phyloP scores from a whole-genome alignment of 306 rosid species.

The Dalbergia oliveri region DNA sequence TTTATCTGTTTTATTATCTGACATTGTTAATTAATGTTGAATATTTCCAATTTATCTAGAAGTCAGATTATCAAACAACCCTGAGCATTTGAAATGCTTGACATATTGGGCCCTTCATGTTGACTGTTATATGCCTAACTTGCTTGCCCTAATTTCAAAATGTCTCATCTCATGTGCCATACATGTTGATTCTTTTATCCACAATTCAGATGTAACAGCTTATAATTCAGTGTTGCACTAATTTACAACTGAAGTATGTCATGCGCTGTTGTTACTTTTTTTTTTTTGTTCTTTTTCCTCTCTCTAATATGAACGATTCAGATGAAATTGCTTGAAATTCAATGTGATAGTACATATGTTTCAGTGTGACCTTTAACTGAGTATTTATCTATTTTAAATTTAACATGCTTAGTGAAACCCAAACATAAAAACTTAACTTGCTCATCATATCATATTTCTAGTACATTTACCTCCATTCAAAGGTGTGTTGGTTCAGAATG shows the following conservation, averaged over 20 bases:
- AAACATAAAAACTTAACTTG: no score
- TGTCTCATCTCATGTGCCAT: background rate
- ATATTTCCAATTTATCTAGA: background rate
- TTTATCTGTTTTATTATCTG: background rate
- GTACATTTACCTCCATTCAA: no score
- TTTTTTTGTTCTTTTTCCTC: background rate
- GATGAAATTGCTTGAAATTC: slow-evolving; percentile 2
- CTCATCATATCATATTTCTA: slow-evolving; percentile 28
- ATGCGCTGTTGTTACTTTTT: background rate
- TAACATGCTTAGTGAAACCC: no score
- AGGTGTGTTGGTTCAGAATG: background rate
- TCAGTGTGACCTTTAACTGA: background rate
- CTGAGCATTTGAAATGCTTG: background rate
- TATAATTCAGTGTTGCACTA: background rate
- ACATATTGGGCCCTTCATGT: background rate
- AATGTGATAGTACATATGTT: background rate
- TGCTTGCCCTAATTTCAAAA: background rate
- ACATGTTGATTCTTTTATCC: background rate
- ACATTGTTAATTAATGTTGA: background rate
- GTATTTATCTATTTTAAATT: background rate
- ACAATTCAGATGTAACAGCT: background rate
- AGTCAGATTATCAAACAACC: background rate
- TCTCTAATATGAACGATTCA: background rate
- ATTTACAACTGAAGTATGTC: background rate
- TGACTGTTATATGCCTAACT: background rate